A percentile compares a stretch with the other conserved stretches of the same genome.
phyloP scores from a whole-genome alignment of 2,329 filamentous ascomycete genomes.

The Epichloe sylvatica region DNA sequence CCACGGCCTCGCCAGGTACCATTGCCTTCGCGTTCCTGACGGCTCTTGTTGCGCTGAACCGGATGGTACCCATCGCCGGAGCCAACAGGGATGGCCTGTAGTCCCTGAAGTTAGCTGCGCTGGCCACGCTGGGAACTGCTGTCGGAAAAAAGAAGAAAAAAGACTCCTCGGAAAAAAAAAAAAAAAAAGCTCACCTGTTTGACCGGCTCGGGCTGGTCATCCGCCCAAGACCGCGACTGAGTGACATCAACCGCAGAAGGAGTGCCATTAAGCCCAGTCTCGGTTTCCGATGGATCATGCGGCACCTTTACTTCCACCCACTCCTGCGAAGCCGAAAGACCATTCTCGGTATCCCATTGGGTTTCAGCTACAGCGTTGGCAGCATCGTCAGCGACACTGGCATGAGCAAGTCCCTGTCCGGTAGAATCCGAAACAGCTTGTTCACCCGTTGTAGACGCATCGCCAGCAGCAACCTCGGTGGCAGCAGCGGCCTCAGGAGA shows the following conservation, averaged over 20 bases:
- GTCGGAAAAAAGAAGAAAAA: not conserved
- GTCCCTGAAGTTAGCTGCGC: not conserved
- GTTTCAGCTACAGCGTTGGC: slow-evolving; percentile 49
- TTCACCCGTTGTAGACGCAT: slow-evolving; percentile 28
- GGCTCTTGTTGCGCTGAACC: slow-evolving; percentile 48
- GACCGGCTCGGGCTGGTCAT: slow-evolving; percentile 52
- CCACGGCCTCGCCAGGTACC: slow-evolving; percentile 28
- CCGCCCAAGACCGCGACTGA: slow-evolving; percentile 62
- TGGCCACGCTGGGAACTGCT: not conserved
- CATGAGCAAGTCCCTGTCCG: slow-evolving; percentile 32
- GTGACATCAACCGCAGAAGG: slow-evolving; percentile 33
- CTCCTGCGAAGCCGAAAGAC: slow-evolving; percentile 41
- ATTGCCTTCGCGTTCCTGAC: slow-evolving; percentile 37
- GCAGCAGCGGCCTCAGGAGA: slow-evolving; percentile 35
- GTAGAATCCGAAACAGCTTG: slow-evolving; percentile 23
- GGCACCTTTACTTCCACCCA: slow-evolving; percentile 60
- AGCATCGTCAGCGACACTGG: slow-evolving; percentile 36
- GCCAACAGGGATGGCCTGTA: slow-evolving; percentile 27
- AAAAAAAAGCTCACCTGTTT: slow-evolving; percentile 25
- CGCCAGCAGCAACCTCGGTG: slow-evolving; percentile 48
- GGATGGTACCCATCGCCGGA: slow-evolving; percentile 57
- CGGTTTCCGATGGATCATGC: slow-evolving; percentile 59
- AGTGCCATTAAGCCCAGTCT: slow-evolving; percentile 48
- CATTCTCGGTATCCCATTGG: slow-evolving; percentile 46
- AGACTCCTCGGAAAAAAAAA: too few species aligned